A percentile compares a stretch with the other conserved stretches of the same genome.
These are phyloP conservation scores for Sorghum bicolor DNA, from an alignment of 176 grass and related monocot species.

Conservation along the genomic window DNA sequence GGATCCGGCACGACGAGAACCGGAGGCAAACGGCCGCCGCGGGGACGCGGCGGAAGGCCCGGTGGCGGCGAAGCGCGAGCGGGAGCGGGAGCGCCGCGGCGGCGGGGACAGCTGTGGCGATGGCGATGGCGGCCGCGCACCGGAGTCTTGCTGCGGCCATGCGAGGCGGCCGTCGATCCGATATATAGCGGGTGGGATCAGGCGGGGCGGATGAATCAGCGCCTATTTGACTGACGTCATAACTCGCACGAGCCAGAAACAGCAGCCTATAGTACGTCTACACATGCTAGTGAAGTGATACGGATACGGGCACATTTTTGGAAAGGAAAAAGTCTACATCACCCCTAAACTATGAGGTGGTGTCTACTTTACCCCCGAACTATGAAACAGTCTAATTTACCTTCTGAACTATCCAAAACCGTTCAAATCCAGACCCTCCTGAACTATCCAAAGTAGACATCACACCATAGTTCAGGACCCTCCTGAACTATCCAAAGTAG, in stretches of 20 bases:
- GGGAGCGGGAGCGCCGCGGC: not conserved
- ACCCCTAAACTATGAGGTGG: too few relatives aligned
- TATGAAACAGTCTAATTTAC: too few relatives aligned
- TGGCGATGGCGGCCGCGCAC: not conserved
- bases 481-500: too few relatives aligned
- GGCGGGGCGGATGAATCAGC: not conserved
- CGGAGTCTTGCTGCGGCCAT: slow-evolving; percentile 30
- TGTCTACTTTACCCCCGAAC: too few relatives aligned
- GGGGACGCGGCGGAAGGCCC: not conserved
- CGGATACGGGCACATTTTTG: not conserved
- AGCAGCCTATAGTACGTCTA: not conserved
- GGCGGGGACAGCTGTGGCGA: not conserved
- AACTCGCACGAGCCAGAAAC: not conserved
- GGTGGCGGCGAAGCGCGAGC: not conserved
- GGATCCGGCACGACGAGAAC: slow-evolving; percentile 24
- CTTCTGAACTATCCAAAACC: too few relatives aligned
- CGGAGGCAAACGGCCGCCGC: not conserved
- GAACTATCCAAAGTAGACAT: too few relatives aligned
- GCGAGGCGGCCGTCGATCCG: not conserved
- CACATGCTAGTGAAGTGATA: not conserved
- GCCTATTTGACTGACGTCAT: not conserved
- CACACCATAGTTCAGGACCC: too few relatives aligned
- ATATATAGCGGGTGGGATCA: slow-evolving; percentile 23
- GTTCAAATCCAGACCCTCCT: too few relatives aligned
- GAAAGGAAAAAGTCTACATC: too few relatives aligned